A percentile compares a stretch with the other conserved stretches of the same genome.
Evolutionary conservation across 495 filamentous ascomycete genomes (phyloP).

Genomic region (Neurospora discreta): DNA sequence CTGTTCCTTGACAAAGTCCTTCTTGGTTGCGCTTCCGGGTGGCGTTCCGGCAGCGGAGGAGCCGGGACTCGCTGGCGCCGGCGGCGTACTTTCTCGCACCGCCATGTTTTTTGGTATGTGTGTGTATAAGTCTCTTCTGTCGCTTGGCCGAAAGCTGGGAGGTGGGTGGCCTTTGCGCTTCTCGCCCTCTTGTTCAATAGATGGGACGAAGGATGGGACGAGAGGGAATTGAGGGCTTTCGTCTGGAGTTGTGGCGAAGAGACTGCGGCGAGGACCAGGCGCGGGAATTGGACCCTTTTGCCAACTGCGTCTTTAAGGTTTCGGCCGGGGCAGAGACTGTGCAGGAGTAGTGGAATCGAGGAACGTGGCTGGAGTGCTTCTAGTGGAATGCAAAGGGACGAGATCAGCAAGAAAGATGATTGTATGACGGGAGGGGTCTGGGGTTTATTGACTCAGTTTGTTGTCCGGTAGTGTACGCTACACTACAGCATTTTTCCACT

Average conservation of each 20-base stretch:
- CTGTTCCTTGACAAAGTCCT: neutral
- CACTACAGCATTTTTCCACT: no score
- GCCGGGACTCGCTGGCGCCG: neutral
- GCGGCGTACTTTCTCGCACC: neutral
- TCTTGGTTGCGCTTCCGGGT: neutral
- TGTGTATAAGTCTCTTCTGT: neutral
- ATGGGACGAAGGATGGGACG: neutral
- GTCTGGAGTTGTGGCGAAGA: neutral
- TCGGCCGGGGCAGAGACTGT: neutral
- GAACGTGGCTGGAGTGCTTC: neutral
- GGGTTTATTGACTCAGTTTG: neutral
- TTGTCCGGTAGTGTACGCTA: no score
- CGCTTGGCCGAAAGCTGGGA: neutral
- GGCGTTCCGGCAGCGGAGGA: neutral
- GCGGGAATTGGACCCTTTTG: neutral
- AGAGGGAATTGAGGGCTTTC: neutral
- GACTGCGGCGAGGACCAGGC: neutral
- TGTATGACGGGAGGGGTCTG: neutral
- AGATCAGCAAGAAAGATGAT: neutral
- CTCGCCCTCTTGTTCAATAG: neutral
- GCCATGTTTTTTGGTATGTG: neutral
- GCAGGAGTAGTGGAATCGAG: neutral
- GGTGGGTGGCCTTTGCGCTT: neutral
- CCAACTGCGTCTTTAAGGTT: neutral
- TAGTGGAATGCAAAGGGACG: neutral